Evolutionary conservation across 768 basidiomycete species (phyloP).

Genomic region (Paxillus involutus): DNA sequence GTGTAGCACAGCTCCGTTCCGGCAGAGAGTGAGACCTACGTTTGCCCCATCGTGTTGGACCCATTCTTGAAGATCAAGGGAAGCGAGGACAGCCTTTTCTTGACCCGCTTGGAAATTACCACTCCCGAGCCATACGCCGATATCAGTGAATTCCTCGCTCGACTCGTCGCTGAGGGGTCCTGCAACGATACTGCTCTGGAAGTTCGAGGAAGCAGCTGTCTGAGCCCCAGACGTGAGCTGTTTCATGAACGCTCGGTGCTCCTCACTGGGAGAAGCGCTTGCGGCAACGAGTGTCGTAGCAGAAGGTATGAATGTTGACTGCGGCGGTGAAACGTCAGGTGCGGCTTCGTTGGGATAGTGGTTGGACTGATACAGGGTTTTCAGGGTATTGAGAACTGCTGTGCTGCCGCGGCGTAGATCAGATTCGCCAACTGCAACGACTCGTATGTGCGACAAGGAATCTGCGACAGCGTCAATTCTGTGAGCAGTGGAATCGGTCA

Average conservation of each 20-base stretch:
- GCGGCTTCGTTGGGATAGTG: not conserved
- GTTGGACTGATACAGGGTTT: slow-evolving; percentile 1
- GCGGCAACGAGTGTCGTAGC: slow-evolving; percentile 11
- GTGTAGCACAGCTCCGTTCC: slow-evolving; percentile 6
- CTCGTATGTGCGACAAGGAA: no score
- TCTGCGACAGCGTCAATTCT: not conserved
- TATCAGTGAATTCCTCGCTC: slow-evolving; percentile 54
- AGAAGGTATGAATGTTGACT: slow-evolving; percentile 15
- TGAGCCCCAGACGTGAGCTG: slow-evolving; percentile 40
- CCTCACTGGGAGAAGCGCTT: not conserved
- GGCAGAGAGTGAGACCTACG: slow-evolving; percentile 1
- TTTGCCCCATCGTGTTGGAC: slow-evolving; percentile 11
- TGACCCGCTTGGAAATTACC: slow-evolving; percentile 33
- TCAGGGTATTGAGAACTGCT: slow-evolving; percentile 10
- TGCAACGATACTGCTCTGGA: slow-evolving; percentile 52
- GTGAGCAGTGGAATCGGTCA: not conserved
- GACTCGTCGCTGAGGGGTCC: slow-evolving; percentile 48
- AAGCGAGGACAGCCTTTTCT: slow-evolving; percentile 31
- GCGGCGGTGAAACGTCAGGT: not conserved
- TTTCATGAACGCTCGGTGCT: slow-evolving; percentile 7
- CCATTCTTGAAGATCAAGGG: slow-evolving; percentile 33
- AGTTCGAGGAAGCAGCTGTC: slow-evolving; percentile 37
- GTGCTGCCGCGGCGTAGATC: not conserved
- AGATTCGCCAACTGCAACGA: not conserved
- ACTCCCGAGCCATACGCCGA: slow-evolving; percentile 51